Evolutionary conservation across 768 basidiomycete species (phyloP).

Genomic region (Lactarius psammicola): DNA sequence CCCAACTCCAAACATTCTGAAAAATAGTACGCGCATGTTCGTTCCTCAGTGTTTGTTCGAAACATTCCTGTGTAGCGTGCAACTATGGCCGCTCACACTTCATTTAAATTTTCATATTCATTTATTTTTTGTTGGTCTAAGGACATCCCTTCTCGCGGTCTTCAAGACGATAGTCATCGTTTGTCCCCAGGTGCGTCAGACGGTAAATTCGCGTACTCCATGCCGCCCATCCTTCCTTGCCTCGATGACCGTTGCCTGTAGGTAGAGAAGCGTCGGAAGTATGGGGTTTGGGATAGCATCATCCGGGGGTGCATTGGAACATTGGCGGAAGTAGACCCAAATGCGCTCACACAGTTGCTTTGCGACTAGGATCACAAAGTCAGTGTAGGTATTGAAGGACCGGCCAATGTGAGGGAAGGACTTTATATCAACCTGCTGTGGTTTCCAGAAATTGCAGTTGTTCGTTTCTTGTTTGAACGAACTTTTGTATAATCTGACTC

Average conservation of each 20-base stretch:
- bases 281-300: too few relatives aligned
- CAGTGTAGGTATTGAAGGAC: not conserved
- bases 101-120: slow-evolving; percentile 25
- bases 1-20: not conserved
- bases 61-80: not conserved
- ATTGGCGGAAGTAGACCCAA: too few relatives aligned
- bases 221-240: slow-evolving; percentile 2
- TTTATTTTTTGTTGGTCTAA: slow-evolving; percentile 19
- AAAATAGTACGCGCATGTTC: slow-evolving; percentile 1
- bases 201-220: not conserved
- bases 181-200: too few relatives aligned
- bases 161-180: not conserved
- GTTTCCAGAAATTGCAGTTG: not conserved
- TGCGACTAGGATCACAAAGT: too few relatives aligned
- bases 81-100: slow-evolving; percentile 4
- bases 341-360: too few relatives aligned
- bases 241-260: slow-evolving; percentile 6
- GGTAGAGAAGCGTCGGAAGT: not conserved
- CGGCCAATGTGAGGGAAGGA: too few relatives aligned
- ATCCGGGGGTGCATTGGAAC: too few relatives aligned
- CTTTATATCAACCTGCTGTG: not conserved
- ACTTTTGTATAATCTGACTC: not conserved
- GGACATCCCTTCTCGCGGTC: slow-evolving; percentile 15
- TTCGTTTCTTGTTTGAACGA: not conserved
- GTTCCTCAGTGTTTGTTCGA: slow-evolving; percentile 8